Evolutionary conservation across 164 flowering plant genomes (phyloP).

Genomic region (Berberis vulgaris): DNA sequence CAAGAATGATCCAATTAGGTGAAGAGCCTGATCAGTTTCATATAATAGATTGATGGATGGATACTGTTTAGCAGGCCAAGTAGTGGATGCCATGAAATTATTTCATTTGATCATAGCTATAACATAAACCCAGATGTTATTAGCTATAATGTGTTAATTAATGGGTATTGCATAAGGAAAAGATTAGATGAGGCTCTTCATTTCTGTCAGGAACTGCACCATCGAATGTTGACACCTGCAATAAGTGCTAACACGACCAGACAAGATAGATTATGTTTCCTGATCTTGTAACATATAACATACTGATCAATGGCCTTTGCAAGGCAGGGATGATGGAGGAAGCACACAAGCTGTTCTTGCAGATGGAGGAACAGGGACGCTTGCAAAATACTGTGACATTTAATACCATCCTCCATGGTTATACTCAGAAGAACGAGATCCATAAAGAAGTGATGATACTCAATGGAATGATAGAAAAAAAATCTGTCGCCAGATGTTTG

Average conservation of each 20-base stretch:
- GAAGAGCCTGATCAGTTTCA: not conserved
- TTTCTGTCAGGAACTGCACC: not conserved
- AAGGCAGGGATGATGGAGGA: slow-evolving; percentile 6
- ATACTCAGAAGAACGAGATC: not conserved
- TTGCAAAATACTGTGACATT: not conserved
- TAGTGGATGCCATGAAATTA: not conserved
- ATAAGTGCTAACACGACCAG: not conserved
- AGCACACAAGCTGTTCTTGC: slow-evolving; percentile 1
- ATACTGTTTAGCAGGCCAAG: not conserved
- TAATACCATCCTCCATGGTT: too few species aligned
- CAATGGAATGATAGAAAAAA: too few species aligned
- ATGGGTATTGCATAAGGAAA: not conserved
- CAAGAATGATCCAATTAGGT: not conserved
- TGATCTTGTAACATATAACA: slow-evolving; percentile 7
- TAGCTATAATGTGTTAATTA: slow-evolving; percentile 3
- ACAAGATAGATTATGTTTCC: slow-evolving; percentile 4
- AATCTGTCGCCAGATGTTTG: too few species aligned
- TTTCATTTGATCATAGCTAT: not conserved
- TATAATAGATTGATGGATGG: slow-evolving; percentile 3
- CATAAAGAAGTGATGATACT: not conserved
- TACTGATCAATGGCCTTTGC: slow-evolving; percentile 6
- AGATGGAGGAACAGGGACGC: slow-evolving; percentile 1
- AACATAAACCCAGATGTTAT: not conserved
- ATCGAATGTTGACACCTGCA: not conserved
- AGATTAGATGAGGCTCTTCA: not conserved